phyloP scores from a whole-genome alignment of 2,329 filamentous ascomycete species.

The Pseudocercospora crystallina region DNA sequence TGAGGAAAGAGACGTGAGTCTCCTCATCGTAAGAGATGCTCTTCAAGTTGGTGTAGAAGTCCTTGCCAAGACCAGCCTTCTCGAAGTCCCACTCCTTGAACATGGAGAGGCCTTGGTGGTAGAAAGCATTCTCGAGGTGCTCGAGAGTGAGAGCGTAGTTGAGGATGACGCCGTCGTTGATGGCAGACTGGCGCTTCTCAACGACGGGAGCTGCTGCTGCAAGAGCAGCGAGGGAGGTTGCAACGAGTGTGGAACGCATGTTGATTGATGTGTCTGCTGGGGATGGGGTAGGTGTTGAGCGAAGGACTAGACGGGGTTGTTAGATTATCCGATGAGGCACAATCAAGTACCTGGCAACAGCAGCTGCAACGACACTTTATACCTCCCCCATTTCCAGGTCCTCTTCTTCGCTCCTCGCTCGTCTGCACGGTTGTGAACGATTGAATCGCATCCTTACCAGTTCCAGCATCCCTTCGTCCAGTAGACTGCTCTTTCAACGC shows the following conservation, averaged over 20 bases:
- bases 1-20: constrained; percentile 59
- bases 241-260: constrained; percentile 22
- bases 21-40: constrained; percentile 58
- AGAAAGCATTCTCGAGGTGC: constrained; percentile 61
- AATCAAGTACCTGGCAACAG: too few species aligned
- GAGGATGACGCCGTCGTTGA: constrained; percentile 33
- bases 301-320: background rate
- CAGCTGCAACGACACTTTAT: background rate
- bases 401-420: background rate
- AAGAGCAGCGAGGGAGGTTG: constrained; percentile 18
- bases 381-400: background rate
- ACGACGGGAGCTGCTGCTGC: constrained; percentile 21
- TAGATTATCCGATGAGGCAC: background rate
- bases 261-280: constrained; percentile 2
- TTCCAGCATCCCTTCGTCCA: too few species aligned
- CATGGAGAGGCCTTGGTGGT: constrained; percentile 58
- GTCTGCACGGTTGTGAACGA: constrained; percentile 1
- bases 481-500: background rate
- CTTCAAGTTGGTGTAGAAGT: constrained; percentile 59
- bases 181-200: constrained; percentile 20
- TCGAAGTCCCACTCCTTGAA: constrained; percentile 56
- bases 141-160: constrained; percentile 48
- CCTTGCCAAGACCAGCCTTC: constrained; percentile 49
- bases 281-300: background rate
- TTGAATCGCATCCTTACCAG: background rate